These are phyloP conservation scores for Echria macrotheca DNA, from an alignment of 495 filamentous ascomycete genomes.

Conservation along the genomic window DNA sequence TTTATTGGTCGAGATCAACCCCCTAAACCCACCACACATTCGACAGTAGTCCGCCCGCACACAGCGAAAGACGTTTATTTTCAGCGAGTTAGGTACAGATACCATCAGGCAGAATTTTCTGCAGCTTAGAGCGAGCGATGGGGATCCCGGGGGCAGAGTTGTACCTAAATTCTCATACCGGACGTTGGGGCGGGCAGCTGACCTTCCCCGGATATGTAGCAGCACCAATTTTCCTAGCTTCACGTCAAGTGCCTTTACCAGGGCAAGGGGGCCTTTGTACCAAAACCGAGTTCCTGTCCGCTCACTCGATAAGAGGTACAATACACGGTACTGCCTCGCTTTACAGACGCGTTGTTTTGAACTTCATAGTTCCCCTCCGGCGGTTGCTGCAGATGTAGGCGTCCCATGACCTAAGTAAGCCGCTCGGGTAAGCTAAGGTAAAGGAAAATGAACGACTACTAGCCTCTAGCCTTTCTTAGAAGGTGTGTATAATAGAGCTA, in stretches of 20 bases:
- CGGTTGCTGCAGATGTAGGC: slow-evolving; percentile 7
- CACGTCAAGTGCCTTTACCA: slow-evolving; percentile 4
- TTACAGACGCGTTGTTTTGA: slow-evolving; percentile 1
- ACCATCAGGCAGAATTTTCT: background rate
- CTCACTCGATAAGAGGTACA: slow-evolving; percentile 10
- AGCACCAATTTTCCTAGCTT: slow-evolving; percentile 2
- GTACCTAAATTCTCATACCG: slow-evolving; percentile 2
- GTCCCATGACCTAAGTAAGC: slow-evolving; percentile 2
- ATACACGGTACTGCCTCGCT: slow-evolving; percentile 6
- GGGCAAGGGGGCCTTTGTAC: background rate
- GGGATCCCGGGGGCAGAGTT: slow-evolving; percentile 2
- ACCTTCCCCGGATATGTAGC: background rate
- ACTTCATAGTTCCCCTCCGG: slow-evolving; percentile 7
- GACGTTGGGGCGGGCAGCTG: slow-evolving; percentile 2
- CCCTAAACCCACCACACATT: background rate
- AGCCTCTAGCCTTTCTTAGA: slow-evolving; percentile 2
- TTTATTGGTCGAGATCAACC: too few species aligned
- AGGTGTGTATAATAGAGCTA: slow-evolving; percentile 2
- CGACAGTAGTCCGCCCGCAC: background rate
- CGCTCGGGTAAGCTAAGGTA: slow-evolving; percentile 4
- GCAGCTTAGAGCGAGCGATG: slow-evolving; percentile 1
- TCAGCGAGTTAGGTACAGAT: slow-evolving; percentile 2
- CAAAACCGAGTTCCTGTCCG: slow-evolving; percentile 8
- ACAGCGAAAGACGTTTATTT: background rate
- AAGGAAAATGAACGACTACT: slow-evolving; percentile 6